Evolutionary conservation across 1,284 basidiomycete species (phyloP), one percentile per base, ranked within the genome.

Genomic region (Apiotrichum gracile): DNA sequence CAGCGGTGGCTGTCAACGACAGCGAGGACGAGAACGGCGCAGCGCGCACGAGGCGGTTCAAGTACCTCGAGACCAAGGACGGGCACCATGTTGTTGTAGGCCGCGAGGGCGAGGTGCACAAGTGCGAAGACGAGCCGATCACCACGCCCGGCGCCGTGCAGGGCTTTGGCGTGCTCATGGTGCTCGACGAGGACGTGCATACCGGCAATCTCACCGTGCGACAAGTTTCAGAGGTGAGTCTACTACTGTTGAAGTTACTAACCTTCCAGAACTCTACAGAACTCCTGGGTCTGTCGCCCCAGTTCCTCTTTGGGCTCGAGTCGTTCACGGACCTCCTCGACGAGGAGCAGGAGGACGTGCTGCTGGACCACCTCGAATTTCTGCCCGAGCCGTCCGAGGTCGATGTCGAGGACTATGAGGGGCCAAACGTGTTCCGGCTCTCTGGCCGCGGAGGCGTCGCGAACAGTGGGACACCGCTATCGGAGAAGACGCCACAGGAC

Each of bases 51-150:
- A 76, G 83, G 52, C 77, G 85, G 19, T 89, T 88, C 67, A 78
- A 85, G 66, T 83, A 90, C 66, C 74, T 81, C 10, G 76, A 83
- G 58, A 84, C 86, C 46, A 82, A 81, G 22, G 77, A 88, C 57
- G 88, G 88, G 0, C 79, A 87, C 63, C 85, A 89, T 68, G 78
- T 90, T 40, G 78, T 91, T 6, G 74, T 85, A 9, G 88, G 88
- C 0, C 72, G 86, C 10, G 86, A 88, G 63, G 87, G 87, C 0
- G 77, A 80, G 47, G 62, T 91, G 12, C 72, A 80, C 29, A 78
- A 78, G 44, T 92, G 89, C 63, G 88, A 91, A 69, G 88, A 92
- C 63, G 88, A 92, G 84, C 89, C 89, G 0, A 92, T 94, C 48
- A 83, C 85, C 12, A 85, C 85, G 0, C 90, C 89, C 4, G 89